A percentile compares a stretch with the other conserved stretches of the same genome.
These are phyloP conservation scores for Colletotrichum lentis DNA, from an alignment of 2,329 filamentous ascomycete species.

Conservation along the genomic window DNA sequence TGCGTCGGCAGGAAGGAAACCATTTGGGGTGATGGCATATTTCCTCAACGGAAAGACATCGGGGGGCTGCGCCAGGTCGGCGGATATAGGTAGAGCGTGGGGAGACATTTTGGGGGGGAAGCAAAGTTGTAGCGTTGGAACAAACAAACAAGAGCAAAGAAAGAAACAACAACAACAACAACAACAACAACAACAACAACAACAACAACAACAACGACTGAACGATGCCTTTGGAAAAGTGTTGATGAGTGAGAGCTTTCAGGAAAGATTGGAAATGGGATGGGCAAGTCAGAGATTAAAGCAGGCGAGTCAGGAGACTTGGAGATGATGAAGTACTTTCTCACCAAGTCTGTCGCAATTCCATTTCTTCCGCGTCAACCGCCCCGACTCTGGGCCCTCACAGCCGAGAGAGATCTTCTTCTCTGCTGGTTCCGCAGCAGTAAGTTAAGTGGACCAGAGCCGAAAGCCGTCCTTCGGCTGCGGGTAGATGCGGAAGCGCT, in stretches of 20 bases:
- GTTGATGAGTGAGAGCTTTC: neutral
- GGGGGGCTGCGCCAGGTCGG: constrained; percentile 24
- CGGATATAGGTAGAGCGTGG: constrained; percentile 47
- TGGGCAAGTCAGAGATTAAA: neutral
- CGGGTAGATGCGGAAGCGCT: constrained; percentile 36
- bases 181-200: neutral
- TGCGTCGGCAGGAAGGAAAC: constrained; percentile 78
- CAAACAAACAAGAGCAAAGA: neutral
- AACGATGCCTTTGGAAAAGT: neutral
- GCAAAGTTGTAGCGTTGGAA: neutral
- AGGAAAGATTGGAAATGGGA: neutral
- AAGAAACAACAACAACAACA: too few species aligned
- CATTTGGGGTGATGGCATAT: constrained; percentile 62
- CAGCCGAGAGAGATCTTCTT: constrained; percentile 2
- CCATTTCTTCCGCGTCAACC: constrained; percentile 1
- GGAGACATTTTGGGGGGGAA: constrained; percentile 55
- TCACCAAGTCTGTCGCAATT: neutral
- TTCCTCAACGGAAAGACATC: constrained; percentile 42
- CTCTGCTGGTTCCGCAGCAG: constrained; percentile 14
- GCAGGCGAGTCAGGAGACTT: constrained; percentile 17
- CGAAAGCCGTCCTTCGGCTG: constrained; percentile 18
- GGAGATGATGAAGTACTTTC: constrained; percentile 27
- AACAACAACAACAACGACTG: neutral
- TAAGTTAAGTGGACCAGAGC: constrained; percentile 30
- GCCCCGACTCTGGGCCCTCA: neutral